These are phyloP conservation scores for Botryosphaeria agaves DNA, from an alignment of 2,329 filamentous ascomycete genomes.

Conservation along the genomic window DNA sequence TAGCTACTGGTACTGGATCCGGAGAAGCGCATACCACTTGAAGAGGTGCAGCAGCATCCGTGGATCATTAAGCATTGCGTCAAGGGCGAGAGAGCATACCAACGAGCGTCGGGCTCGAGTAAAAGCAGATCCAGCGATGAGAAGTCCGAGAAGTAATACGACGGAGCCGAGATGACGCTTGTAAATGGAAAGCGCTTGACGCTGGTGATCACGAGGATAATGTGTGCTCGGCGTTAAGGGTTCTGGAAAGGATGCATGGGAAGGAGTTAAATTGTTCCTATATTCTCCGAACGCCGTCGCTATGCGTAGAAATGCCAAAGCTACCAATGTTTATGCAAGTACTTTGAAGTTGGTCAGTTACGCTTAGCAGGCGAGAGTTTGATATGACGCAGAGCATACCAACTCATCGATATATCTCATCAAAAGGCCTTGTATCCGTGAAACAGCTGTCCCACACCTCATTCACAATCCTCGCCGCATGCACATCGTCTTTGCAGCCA, in stretches of 20 bases:
- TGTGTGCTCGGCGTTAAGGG: background rate
- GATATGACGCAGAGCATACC: too few species aligned
- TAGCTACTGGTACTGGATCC: conserved; percentile 82
- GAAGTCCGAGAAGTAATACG: background rate
- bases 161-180: too few species aligned
- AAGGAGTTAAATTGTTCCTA: background rate
- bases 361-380: too few species aligned
- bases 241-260: background rate
- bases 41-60: conserved; percentile 75
- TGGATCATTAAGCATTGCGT: conserved; percentile 96
- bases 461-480: conserved; percentile 78
- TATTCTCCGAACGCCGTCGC: background rate
- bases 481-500: conserved; percentile 65
- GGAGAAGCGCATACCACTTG: conserved; percentile 78
- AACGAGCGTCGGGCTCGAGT: conserved; percentile 19
- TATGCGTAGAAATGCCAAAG: background rate
- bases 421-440: conserved; percentile 81
- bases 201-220: background rate
- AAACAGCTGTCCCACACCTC: conserved; percentile 99
- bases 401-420: conserved; percentile 80
- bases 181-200: background rate
- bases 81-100: conserved; percentile 27
- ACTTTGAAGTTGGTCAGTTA: background rate
- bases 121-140: background rate
- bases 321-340: background rate